Percentiles rank a stretch among this genome's conserved stretches.
phyloP scores from a whole-genome alignment of 768 basidiomycete genomes.

The Trichaptum fuscoviolaceum region DNA sequence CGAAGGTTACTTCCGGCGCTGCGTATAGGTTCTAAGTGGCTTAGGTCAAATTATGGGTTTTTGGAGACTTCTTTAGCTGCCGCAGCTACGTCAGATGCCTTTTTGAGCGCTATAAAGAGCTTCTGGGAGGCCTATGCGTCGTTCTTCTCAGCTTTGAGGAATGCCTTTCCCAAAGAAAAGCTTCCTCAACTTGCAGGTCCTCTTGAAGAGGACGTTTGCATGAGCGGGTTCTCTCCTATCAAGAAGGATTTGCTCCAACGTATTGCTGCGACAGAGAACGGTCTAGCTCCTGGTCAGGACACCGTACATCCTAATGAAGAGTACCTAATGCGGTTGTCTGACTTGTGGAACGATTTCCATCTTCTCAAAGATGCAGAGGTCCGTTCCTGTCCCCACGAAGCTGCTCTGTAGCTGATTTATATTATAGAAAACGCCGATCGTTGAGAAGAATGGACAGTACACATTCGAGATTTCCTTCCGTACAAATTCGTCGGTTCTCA shows the following conservation, averaged over 20 bases:
- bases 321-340: slow-evolving; percentile 89
- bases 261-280: slow-evolving; percentile 17
- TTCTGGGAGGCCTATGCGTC: slow-evolving; percentile 74
- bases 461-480: neutral
- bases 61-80: slow-evolving; percentile 38
- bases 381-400: slow-evolving; percentile 15
- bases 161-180: slow-evolving; percentile 61
- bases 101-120: slow-evolving; percentile 32
- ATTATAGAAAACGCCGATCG: slow-evolving; percentile 21
- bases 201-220: slow-evolving; percentile 88
- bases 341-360: slow-evolving; percentile 70
- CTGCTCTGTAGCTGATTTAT: slow-evolving; percentile 7
- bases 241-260: slow-evolving; percentile 49
- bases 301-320: slow-evolving; percentile 87
- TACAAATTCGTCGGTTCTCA: neutral
- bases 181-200: slow-evolving; percentile 54
- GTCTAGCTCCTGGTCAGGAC: slow-evolving; percentile 19
- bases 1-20: slow-evolving; percentile 82
- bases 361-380: slow-evolving; percentile 57
- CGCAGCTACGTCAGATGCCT: slow-evolving; percentile 32
- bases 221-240: slow-evolving; percentile 83
- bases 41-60: slow-evolving; percentile 70
- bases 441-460: neutral
- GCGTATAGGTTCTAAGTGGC: slow-evolving; percentile 87
- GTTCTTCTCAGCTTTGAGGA: slow-evolving; percentile 56